These are phyloP conservation scores for Roridomyces roridus DNA, from an alignment of 768 basidiomycete species.

Conservation along the genomic window DNA sequence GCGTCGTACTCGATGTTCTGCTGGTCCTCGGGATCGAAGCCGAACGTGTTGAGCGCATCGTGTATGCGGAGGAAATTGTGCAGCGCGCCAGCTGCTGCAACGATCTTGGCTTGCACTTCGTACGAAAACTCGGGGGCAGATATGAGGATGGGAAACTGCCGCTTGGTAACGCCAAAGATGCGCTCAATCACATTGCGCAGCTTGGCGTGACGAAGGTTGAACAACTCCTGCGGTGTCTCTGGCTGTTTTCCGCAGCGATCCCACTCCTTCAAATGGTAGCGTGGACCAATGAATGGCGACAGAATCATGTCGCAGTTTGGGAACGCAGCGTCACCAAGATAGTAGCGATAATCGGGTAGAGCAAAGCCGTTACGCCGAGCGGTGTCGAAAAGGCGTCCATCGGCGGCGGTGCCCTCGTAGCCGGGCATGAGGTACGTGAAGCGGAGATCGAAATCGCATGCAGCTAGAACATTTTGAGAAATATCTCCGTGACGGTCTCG, in stretches of 20 bases:
- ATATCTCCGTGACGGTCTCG: constrained; percentile 18
- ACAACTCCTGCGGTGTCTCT: constrained; percentile 28
- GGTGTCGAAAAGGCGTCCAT: constrained; percentile 21
- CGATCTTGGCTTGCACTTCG: constrained; percentile 23
- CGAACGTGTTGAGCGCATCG: constrained; percentile 5
- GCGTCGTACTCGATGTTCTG: neutral
- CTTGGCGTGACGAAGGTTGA: constrained; percentile 30
- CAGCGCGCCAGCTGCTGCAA: constrained; percentile 23
- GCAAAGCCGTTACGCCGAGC: constrained; percentile 9
- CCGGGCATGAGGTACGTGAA: constrained; percentile 23
- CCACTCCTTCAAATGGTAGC: constrained; percentile 40
- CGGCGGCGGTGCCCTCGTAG: constrained; percentile 23
- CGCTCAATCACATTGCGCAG: constrained; percentile 4
- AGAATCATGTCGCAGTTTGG: constrained; percentile 27
- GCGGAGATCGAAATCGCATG: constrained; percentile 18
- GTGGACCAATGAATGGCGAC: constrained; percentile 31
- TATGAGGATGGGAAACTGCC: constrained; percentile 7
- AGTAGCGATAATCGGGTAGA: constrained; percentile 24
- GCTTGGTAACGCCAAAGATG: constrained; percentile 14
- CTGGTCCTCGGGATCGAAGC: neutral
- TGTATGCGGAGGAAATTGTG: constrained; percentile 31
- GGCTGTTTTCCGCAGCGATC: constrained; percentile 19
- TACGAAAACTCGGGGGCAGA: constrained; percentile 18
- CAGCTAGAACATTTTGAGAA: constrained; percentile 25
- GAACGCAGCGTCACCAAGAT: constrained; percentile 38